These are phyloP conservation scores for Penicillium bialowiezense DNA, from an alignment of 495 filamentous ascomycete genomes.

Conservation along the genomic window DNA sequence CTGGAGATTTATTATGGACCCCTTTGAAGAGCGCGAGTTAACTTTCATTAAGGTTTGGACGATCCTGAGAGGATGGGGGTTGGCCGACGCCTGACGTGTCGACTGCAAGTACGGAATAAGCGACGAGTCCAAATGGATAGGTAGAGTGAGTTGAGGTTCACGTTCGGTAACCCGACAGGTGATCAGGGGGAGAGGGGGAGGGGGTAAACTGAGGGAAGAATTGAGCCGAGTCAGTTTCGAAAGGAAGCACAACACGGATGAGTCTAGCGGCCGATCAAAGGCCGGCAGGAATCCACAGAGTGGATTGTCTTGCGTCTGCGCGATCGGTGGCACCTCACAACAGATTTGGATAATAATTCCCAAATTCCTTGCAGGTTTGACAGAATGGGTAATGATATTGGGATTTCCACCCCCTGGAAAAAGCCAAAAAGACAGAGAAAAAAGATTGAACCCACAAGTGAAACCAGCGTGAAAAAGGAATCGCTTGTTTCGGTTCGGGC, in stretches of 20 bases:
- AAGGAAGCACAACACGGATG: slow-evolving; percentile 12
- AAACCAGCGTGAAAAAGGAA: background rate
- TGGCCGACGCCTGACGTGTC: slow-evolving; percentile 21
- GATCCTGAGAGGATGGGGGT: background rate
- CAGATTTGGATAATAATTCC: slow-evolving; percentile 2
- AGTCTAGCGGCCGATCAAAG: slow-evolving; percentile 27
- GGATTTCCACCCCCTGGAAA: background rate
- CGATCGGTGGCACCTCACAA: slow-evolving; percentile 16
- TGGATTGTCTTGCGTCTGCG: slow-evolving; percentile 12
- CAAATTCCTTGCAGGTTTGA: slow-evolving; percentile 7
- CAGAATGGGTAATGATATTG: background rate
- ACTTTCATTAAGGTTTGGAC: slow-evolving; percentile 13
- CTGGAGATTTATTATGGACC: background rate
- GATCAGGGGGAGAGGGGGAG: slow-evolving; percentile 1
- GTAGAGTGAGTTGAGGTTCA: background rate
- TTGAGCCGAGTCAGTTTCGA: slow-evolving; percentile 13
- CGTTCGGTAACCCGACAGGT: background rate
- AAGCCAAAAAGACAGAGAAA: background rate
- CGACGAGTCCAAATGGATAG: slow-evolving; percentile 18
- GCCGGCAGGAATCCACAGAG: slow-evolving; percentile 25
- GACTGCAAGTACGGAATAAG: slow-evolving; percentile 15
- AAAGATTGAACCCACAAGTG: background rate
- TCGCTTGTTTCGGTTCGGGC: slow-evolving; percentile 3
- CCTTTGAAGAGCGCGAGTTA: slow-evolving; percentile 5
- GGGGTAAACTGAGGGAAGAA: background rate